A percentile compares a stretch with the other conserved stretches of the same genome.
Evolutionary conservation across 2,329 filamentous ascomycete species (phyloP).

Genomic region (Epicoccum sorghinum): DNA sequence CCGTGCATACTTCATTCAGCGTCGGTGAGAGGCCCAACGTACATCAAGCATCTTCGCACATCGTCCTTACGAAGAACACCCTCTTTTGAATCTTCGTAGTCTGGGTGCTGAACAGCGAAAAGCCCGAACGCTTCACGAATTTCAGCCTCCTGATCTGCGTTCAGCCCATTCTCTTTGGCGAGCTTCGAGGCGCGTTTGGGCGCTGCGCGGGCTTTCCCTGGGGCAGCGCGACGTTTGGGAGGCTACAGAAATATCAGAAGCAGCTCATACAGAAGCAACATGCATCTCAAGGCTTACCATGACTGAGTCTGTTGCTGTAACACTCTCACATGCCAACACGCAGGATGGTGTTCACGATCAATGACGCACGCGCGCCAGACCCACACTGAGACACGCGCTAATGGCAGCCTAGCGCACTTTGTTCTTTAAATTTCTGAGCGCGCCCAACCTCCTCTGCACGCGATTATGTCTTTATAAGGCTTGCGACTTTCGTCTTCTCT

Average conservation of each 20-base stretch:
- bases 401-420: constrained; percentile 3
- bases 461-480: constrained; percentile 12
- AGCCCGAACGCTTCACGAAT: constrained; percentile 89
- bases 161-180: constrained; percentile 88
- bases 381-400: constrained; percentile 1
- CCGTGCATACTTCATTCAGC: background rate
- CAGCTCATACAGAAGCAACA: background rate
- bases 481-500: constrained; percentile 1
- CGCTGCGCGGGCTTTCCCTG: constrained; percentile 26
- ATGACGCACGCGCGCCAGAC: constrained; percentile 26
- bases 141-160: constrained; percentile 82
- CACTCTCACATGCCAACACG: constrained; percentile 2
- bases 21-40: constrained; percentile 25
- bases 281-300: constrained; percentile 25
- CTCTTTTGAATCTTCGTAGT: constrained; percentile 70
- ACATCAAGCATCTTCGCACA: constrained; percentile 59
- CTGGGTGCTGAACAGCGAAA: constrained; percentile 63
- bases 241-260: constrained; percentile 25
- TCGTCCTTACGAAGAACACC: constrained; percentile 52
- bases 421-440: constrained; percentile 7
- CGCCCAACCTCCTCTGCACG: constrained; percentile 17
- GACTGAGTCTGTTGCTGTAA: background rate
- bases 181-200: constrained; percentile 76
- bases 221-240: constrained; percentile 36
- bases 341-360: constrained; percentile 16